A percentile compares a stretch with the other conserved stretches of the same genome.
Conservation (phyloP, 305 asterid genomes). For the Nicotiana rustica region DNA sequence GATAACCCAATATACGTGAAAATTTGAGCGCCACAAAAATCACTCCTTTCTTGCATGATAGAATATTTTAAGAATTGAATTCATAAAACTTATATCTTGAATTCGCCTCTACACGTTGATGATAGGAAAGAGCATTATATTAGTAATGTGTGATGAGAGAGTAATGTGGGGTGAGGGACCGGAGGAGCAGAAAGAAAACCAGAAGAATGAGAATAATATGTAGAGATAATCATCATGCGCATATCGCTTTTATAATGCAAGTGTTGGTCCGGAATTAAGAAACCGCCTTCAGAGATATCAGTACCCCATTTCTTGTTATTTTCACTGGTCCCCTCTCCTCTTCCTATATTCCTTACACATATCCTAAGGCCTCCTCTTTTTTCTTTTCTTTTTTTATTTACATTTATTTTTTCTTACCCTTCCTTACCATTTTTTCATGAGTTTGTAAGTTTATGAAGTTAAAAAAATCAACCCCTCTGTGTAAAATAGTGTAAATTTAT, state of each 20-base stretch:
- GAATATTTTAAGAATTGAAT: too few relatives aligned
- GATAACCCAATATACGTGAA: too few relatives aligned
- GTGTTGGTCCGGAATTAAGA: slow-evolving; percentile 56
- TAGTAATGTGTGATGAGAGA: too few relatives aligned
- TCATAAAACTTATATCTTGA: too few relatives aligned
- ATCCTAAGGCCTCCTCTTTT: neutral
- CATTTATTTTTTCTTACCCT: neutral
- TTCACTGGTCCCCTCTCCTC: slow-evolving; percentile 41
- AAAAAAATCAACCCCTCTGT: too few relatives aligned
- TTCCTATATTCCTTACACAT: slow-evolving; percentile 1
- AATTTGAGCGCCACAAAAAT: too few relatives aligned
- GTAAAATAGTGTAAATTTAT: too few relatives aligned
- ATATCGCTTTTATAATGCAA: slow-evolving; percentile 29
- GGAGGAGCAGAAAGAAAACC: neutral
- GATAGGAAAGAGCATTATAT: too few relatives aligned
- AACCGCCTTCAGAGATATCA: slow-evolving; percentile 43
- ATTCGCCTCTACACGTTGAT: too few relatives aligned
- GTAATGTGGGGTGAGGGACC: neutral
- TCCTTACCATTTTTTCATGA: neutral
- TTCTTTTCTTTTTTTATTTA: neutral
- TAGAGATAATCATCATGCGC: slow-evolving; percentile 47
- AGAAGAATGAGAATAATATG: neutral
- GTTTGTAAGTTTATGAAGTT: neutral
- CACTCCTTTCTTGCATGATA: too few relatives aligned
- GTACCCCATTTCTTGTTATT: slow-evolving; percentile 31